Evolutionary conservation across 192 early-diverging fungal species (phyloP).

Genomic region (Coemansia sp.): DNA sequence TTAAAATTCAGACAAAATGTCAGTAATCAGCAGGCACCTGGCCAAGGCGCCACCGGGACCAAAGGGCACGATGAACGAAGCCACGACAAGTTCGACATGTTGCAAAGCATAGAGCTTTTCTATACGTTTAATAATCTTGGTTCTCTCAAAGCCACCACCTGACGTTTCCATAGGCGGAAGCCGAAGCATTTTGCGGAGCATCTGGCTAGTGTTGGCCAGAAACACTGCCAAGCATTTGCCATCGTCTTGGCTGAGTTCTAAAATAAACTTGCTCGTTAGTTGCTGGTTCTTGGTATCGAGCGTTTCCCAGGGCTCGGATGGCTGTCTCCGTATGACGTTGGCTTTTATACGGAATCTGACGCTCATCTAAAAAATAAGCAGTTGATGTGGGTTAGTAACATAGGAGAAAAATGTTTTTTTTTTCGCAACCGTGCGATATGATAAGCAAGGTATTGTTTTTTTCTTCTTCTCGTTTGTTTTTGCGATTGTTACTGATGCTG

Average conservation of each 20-base stretch:
- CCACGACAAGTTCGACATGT: not conserved
- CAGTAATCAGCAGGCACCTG: slow-evolving; percentile 7
- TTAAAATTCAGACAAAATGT: not conserved
- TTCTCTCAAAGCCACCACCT: not conserved
- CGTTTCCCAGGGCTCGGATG: not conserved
- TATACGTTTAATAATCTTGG: not conserved
- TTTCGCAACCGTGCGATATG: too few species aligned
- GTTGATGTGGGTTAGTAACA: not conserved
- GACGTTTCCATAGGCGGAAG: not conserved
- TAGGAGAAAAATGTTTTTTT: not conserved
- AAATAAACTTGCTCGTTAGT: not conserved
- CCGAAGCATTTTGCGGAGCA: not conserved
- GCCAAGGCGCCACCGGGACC: not conserved
- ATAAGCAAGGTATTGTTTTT: too few species aligned
- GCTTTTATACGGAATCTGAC: not conserved
- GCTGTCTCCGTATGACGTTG: not conserved
- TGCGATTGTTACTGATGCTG: not conserved
- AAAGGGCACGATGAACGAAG: not conserved
- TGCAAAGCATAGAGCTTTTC: not conserved
- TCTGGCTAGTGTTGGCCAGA: not conserved
- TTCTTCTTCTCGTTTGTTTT: not conserved
- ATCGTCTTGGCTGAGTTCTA: not conserved
- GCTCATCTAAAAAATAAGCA: not conserved
- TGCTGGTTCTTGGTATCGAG: slow-evolving; percentile 3
- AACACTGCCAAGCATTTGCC: slow-evolving; percentile 6